phyloP scores from a whole-genome alignment of 1,284 basidiomycete genomes.

The Pulchroboletus neoregius region DNA sequence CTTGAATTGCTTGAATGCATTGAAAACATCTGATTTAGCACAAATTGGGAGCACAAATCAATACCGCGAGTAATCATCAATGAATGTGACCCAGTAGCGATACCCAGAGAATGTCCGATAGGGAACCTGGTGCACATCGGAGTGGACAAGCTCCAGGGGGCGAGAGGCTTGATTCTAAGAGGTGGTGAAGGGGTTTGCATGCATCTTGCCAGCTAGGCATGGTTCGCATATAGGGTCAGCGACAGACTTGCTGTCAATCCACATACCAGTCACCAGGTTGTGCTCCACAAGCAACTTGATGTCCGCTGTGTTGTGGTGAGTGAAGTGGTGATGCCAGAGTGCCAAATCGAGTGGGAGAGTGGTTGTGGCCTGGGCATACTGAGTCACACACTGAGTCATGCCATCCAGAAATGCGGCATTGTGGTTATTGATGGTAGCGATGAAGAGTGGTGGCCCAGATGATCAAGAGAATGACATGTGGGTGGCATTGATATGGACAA shows the following conservation, averaged over 20 bases:
- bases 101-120: no score
- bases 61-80: no score
- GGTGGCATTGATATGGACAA: neutral
- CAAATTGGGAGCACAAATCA: no score
- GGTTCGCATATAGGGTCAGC: slow-evolving; percentile 3
- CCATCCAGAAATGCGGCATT: slow-evolving; percentile 13
- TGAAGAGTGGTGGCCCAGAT: neutral
- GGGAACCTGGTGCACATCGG: no score
- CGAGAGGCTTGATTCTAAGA: no score
- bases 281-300: neutral
- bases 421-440: neutral
- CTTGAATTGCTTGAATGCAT: no score
- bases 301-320: slow-evolving; percentile 16
- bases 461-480: neutral
- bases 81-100: no score
- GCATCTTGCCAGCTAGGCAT: slow-evolving; percentile 6
- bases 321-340: slow-evolving; percentile 29
- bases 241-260: neutral
- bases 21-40: no score
- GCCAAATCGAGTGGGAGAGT: slow-evolving; percentile 18
- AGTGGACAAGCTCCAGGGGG: no score
- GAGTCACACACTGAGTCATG: slow-evolving; percentile 5
- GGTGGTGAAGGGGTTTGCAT: neutral
- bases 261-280: neutral
- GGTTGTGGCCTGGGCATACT: neutral